Conservation (phyloP, 169 alveolate genomes). For the Plasmodium inui region DNA sequence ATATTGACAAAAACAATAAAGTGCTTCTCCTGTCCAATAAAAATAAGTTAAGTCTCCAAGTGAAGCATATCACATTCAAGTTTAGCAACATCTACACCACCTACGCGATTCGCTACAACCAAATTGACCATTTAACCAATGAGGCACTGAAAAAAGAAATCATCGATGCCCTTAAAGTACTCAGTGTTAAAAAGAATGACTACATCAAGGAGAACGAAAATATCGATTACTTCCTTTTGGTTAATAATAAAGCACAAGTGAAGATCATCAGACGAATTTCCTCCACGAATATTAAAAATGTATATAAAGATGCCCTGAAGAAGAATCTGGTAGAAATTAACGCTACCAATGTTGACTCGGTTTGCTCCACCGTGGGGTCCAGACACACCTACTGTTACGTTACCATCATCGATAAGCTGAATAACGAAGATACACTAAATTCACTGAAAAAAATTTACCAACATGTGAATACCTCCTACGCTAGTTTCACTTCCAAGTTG, state of each 20-base stretch:
- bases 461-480: constrained; percentile 39
- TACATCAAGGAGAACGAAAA: constrained; percentile 53
- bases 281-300: constrained; percentile 48
- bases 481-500: constrained; percentile 12
- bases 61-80: constrained; percentile 22
- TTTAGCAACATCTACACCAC: constrained; percentile 39
- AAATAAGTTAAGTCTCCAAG: constrained; percentile 36
- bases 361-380: constrained; percentile 54
- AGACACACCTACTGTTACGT: constrained; percentile 67
- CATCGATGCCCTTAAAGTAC: constrained; percentile 35
- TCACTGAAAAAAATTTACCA: constrained; percentile 41
- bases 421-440: not conserved
- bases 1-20: constrained; percentile 43
- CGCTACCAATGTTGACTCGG: constrained; percentile 36
- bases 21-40: constrained; percentile 33
- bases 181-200: constrained; percentile 57
- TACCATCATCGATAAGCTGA: constrained; percentile 26
- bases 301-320: constrained; percentile 39
- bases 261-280: constrained; percentile 52
- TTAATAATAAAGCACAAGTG: constrained; percentile 32
- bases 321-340: constrained; percentile 44
- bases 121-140: constrained; percentile 21
- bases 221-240: constrained; percentile 53
- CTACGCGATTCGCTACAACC: constrained; percentile 20
- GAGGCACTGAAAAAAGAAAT: constrained; percentile 25